phyloP scores from a whole-genome alignment of 805 yeast species.

The Starmerella kuoi region DNA sequence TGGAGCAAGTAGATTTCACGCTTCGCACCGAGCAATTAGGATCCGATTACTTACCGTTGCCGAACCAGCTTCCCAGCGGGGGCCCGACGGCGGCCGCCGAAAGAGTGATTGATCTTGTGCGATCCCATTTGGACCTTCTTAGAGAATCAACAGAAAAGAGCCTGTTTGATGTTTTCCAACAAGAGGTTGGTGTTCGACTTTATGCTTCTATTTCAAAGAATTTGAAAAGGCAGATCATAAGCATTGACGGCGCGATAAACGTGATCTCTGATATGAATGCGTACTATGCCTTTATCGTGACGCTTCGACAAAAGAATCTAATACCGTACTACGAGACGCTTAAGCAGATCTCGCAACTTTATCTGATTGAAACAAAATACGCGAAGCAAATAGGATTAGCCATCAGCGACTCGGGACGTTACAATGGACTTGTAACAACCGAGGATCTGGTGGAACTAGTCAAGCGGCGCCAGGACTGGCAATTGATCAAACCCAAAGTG shows the following conservation, averaged over 20 bases:
- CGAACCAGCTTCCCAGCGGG: constrained; percentile 13
- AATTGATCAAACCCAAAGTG: constrained; percentile 57
- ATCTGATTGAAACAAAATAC: constrained; percentile 56
- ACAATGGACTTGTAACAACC: constrained; percentile 78
- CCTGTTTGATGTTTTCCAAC: constrained; percentile 83
- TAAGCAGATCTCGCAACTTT: constrained; percentile 75
- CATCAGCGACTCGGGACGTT: constrained; percentile 70
- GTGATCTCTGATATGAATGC: constrained; percentile 71
- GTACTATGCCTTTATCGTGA: constrained; percentile 54
- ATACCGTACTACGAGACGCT: constrained; percentile 66
- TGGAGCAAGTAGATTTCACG: constrained; percentile 62
- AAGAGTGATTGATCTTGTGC: constrained; percentile 48
- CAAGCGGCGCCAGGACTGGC: constrained; percentile 81
- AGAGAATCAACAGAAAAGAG: constrained; percentile 77
- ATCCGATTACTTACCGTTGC: constrained; percentile 48
- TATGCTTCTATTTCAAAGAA: constrained; percentile 65
- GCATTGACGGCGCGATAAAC: constrained; percentile 70
- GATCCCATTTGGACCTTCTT: constrained; percentile 58
- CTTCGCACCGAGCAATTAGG: constrained; percentile 45
- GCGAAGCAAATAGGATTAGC: constrained; percentile 75
- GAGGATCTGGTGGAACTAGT: constrained; percentile 93
- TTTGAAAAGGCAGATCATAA: constrained; percentile 58
- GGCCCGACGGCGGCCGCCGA: constrained; percentile 53
- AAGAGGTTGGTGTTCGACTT: constrained; percentile 82
- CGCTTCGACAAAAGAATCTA: constrained; percentile 43